A percentile compares a stretch with the other conserved stretches of the same genome.
These are phyloP conservation scores for Spathaspora passalidarum DNA, from an alignment of 805 yeast genomes.

Conservation along the genomic window DNA sequence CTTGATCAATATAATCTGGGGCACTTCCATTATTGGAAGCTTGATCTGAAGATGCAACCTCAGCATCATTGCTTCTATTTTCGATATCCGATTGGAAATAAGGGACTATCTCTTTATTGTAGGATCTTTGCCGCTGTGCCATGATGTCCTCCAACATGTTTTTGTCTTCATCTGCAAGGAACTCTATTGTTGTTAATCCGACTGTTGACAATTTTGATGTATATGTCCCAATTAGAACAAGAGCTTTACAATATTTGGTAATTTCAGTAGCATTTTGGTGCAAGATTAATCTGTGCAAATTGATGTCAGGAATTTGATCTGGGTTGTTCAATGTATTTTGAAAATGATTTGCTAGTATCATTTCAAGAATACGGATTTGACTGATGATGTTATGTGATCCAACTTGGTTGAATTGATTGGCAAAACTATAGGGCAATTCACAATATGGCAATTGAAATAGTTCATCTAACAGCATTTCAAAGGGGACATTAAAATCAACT, in stretches of 20 bases:
- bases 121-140: neutral
- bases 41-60: no score
- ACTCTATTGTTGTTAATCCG: conserved; percentile 17
- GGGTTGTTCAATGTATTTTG: conserved; percentile 4
- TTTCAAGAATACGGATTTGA: conserved; percentile 5
- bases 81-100: neutral
- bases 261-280: conserved; percentile 15
- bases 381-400: neutral
- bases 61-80: neutral
- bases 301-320: conserved; percentile 3
- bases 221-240: conserved; percentile 17
- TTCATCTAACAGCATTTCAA: neutral
- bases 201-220: conserved; percentile 19
- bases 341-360: conserved; percentile 1
- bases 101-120: neutral
- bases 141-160: neutral
- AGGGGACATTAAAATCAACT: conserved; percentile 13
- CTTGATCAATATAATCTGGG: no score
- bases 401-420: neutral
- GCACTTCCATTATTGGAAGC: no score
- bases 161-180: conserved; percentile 14
- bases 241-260: conserved; percentile 13
- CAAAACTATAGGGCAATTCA: no score
- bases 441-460: neutral
- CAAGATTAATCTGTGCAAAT: conserved; percentile 14